phyloP scores from a whole-genome alignment of 2,329 filamentous ascomycete species.

The Botrytis paeoniae region DNA sequence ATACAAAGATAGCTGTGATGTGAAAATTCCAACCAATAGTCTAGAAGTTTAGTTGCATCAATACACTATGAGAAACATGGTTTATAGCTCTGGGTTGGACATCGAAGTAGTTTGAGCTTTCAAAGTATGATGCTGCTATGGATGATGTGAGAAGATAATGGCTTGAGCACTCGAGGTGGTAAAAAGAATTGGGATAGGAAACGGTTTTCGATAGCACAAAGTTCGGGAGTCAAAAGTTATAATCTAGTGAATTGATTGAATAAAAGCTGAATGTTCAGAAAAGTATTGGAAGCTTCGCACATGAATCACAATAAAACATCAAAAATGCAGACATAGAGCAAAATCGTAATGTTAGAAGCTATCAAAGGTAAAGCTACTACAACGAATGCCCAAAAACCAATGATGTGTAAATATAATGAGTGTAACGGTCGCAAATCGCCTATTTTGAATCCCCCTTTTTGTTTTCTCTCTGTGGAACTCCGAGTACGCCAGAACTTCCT shows the following conservation, averaged over 20 bases:
- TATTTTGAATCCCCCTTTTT: not conserved
- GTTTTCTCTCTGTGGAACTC: not conserved
- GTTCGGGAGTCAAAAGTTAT: not conserved
- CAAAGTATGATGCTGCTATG: not conserved
- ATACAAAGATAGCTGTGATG: too few species aligned
- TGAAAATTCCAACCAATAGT: too few species aligned
- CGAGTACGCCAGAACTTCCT: not conserved
- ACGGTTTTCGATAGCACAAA: not conserved
- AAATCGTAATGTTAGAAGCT: not conserved
- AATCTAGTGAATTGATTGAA: too few species aligned
- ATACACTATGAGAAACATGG: too few species aligned
- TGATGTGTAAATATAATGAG: not conserved
- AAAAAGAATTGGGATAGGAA: not conserved
- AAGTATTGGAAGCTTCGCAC: not conserved
- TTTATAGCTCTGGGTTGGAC: too few species aligned
- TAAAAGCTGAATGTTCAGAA: not conserved
- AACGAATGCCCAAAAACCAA: not conserved
- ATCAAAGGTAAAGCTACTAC: not conserved
- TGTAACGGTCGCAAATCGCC: constrained; percentile 5
- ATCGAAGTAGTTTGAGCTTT: too few species aligned
- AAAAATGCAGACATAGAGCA: not conserved
- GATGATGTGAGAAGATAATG: too few species aligned
- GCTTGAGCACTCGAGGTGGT: too few species aligned
- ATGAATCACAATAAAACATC: not conserved
- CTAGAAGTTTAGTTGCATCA: too few species aligned